phyloP scores from a whole-genome alignment of 2,329 filamentous ascomycete genomes.

The Thelonectria discophora region DNA sequence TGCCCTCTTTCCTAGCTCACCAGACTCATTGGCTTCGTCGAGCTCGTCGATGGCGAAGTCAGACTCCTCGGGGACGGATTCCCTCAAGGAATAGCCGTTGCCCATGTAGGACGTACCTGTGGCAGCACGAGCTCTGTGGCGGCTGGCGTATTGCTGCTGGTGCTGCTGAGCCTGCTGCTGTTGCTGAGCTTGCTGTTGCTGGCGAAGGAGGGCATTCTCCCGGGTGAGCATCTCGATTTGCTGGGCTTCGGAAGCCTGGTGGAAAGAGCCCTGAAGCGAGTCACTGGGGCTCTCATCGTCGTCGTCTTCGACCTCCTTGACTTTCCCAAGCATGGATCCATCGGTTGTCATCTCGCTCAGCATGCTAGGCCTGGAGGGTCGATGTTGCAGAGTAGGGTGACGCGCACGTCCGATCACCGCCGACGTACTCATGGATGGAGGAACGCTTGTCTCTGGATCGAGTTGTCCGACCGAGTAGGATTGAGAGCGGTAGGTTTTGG shows the following conservation, averaged over 20 bases:
- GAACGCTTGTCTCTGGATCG: slow-evolving; percentile 69
- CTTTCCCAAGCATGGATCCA: slow-evolving; percentile 69
- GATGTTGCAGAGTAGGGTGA: slow-evolving; percentile 78
- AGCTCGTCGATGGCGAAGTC: slow-evolving; percentile 79
- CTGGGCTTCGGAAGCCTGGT: slow-evolving; percentile 67
- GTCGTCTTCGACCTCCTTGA: slow-evolving; percentile 75
- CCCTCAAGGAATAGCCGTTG: slow-evolving; percentile 68
- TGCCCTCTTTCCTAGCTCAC: slow-evolving; percentile 57
- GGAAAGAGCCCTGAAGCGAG: slow-evolving; percentile 56
- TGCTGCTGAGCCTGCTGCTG: slow-evolving; percentile 39
- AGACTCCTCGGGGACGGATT: slow-evolving; percentile 69
- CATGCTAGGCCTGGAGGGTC: slow-evolving; percentile 81
- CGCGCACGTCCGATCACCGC: slow-evolving; percentile 63
- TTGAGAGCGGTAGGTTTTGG: slow-evolving; percentile 93
- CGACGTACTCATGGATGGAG: slow-evolving; percentile 55
- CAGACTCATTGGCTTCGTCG: slow-evolving; percentile 66
- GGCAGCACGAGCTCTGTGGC: slow-evolving; percentile 66
- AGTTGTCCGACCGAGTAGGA: slow-evolving; percentile 95
- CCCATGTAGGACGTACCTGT: slow-evolving; percentile 63
- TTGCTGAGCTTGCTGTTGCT: slow-evolving; percentile 44
- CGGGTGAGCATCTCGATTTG: slow-evolving; percentile 70
- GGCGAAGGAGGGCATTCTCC: slow-evolving; percentile 70
- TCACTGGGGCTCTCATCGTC: slow-evolving; percentile 68
- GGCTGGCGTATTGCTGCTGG: slow-evolving; percentile 59
- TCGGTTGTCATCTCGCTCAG: slow-evolving; percentile 76